These are phyloP conservation scores for Fusarium sp. DNA, from an alignment of 2,329 filamentous ascomycete genomes.

Conservation along the genomic window DNA sequence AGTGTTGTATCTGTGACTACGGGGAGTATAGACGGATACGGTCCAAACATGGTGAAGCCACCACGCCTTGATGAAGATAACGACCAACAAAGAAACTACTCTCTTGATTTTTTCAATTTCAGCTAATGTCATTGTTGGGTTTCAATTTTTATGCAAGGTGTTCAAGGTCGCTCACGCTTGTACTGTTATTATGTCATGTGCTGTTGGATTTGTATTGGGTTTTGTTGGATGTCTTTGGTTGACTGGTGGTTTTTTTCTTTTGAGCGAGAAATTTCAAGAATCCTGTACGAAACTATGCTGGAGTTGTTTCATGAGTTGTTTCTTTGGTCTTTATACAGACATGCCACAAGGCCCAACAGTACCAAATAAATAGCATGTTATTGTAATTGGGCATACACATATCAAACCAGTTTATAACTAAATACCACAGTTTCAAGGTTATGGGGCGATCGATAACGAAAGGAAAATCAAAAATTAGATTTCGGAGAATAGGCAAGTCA, in stretches of 20 bases:
- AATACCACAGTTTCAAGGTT: neutral
- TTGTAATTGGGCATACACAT: neutral
- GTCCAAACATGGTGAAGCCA: slow-evolving; percentile 50
- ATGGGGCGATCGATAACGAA: too few relatives aligned
- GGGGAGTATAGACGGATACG: slow-evolving; percentile 52
- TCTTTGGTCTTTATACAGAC: neutral
- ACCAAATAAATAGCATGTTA: neutral
- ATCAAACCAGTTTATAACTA: neutral
- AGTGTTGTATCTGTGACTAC: slow-evolving; percentile 44
- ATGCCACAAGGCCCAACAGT: neutral
- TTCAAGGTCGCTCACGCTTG: slow-evolving; percentile 11
- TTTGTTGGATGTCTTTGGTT: neutral
- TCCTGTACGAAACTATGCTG: neutral
- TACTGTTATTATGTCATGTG: slow-evolving; percentile 5
- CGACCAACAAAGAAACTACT: slow-evolving; percentile 51
- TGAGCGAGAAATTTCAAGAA: neutral
- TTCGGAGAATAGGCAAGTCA: neutral
- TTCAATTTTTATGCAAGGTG: slow-evolving; percentile 20
- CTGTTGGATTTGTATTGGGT: neutral
- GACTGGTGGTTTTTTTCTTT: neutral
- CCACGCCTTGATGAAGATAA: slow-evolving; percentile 33
- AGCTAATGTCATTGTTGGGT: slow-evolving; percentile 13
- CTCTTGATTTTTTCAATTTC: slow-evolving; percentile 59
- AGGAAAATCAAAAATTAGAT: neutral
- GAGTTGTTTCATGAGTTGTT: neutral